Base-by-base conservation (phyloP, 495 filamentous ascomycete genomes). In the Cudoniella acicularis region DNA sequence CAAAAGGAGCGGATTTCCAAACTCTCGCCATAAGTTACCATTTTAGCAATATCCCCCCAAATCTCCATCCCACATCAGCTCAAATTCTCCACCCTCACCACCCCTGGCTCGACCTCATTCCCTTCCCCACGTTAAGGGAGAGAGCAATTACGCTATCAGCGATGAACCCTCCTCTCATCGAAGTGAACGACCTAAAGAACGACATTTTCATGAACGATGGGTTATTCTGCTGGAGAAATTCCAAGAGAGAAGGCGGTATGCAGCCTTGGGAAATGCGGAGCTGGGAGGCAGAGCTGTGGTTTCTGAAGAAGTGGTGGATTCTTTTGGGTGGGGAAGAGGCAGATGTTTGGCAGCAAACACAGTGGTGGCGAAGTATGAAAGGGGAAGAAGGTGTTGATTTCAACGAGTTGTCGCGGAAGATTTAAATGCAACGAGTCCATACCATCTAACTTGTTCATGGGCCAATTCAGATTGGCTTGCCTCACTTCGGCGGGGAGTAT, bases 81-180 rank as follows among this genome's bases (percentile, higher is more conserved):
- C 82, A 84, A 58, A 57, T 51, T 10, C 56, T 60, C 0, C 64
- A 69, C 4, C 64, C 68, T 0, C 81, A 85, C 51, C 76, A 79
- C 49, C 75, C 77, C 0, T 85, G 80, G 74, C 63, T 85, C 17
- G 80, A 83, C 56, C 72, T 83, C 48, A 77, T 83, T 49, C 82
- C 80, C 2, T 69, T 75, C 26, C 73, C 75, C 17, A 67, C 64
- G 18, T 69, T 84, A 61, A 73, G 82, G 1, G 77, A 83, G 21
- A 27, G 49, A 9, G 43, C 27, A 64, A 61, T 56, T 30, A 65
- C 1, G 62, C 63, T 17, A 16, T 9, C 2, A 41, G 52, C 2
- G 22, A 54, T 30, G 65, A 53, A 43, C 3, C 13, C 17, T 10
- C 67, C 36, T 56, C 61, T 58, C 52, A 52, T 65, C 25, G 67